These are phyloP conservation scores for Emmonsiellopsis sp. DNA, from an alignment of 2,329 filamentous ascomycete genomes.

Conservation along the genomic window DNA sequence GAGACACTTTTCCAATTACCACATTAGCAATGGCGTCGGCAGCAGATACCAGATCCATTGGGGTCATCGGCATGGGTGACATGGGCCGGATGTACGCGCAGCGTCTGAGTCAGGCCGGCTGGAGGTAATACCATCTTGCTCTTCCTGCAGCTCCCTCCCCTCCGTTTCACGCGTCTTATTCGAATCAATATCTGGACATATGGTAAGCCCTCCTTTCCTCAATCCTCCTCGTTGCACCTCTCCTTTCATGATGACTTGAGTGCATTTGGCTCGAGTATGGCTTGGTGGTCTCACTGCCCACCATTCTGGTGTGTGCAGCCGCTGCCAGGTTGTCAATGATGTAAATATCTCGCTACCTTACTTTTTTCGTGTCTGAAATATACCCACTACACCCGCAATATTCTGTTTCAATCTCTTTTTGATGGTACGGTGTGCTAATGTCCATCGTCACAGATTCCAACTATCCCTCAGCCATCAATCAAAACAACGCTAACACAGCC, in stretches of 20 bases:
- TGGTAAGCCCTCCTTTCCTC: constrained; percentile 19
- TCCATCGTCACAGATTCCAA: constrained; percentile 10
- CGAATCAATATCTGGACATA: constrained; percentile 5
- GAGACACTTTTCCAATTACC: not conserved
- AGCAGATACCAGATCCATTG: constrained; percentile 61
- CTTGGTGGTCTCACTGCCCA: constrained; percentile 48
- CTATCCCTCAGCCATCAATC: not conserved
- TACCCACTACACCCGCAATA: constrained; percentile 7
- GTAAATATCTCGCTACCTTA: constrained; percentile 99
- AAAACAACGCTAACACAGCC: constrained; percentile 1
- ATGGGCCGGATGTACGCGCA: constrained; percentile 99
- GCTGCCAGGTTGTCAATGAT: constrained; percentile 76
- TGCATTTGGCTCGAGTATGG: constrained; percentile 99
- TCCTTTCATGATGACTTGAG: constrained; percentile 91
- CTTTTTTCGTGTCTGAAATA: constrained; percentile 70
- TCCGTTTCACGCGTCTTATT: constrained; percentile 1
- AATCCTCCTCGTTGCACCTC: constrained; percentile 9
- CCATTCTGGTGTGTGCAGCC: constrained; percentile 64
- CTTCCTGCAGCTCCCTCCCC: constrained; percentile 5
- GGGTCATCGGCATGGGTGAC: constrained; percentile 97
- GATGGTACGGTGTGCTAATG: constrained; percentile 13
- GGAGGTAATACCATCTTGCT: constrained; percentile 62
- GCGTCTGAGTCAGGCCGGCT: constrained; percentile 79
- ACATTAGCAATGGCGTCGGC: constrained; percentile 3
- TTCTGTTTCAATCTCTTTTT: not conserved